phyloP scores from a whole-genome alignment of 1,139 yeast species.

The Kurtzmaniella quercitrusa region DNA sequence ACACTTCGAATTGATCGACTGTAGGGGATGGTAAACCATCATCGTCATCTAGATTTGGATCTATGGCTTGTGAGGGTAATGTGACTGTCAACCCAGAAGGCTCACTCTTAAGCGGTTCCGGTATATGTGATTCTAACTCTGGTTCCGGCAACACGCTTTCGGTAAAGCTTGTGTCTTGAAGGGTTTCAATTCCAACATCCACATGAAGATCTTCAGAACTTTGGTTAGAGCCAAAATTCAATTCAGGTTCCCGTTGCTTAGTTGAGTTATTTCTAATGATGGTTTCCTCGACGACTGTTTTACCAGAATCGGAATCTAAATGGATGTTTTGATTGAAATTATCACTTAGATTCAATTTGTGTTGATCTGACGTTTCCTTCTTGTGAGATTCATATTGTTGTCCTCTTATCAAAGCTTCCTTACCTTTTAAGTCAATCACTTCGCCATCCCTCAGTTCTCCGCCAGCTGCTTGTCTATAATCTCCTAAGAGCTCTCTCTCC shows the following conservation, averaged over 20 bases:
- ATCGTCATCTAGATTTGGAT: background rate
- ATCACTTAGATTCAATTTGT: background rate
- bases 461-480: conserved; percentile 3
- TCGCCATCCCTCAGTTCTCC: conserved; percentile 2
- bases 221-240: too few species aligned
- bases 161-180: too few species aligned
- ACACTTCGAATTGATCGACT: background rate
- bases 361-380: too few species aligned
- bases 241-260: too few species aligned
- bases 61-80: background rate
- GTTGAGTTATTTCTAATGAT: too few species aligned
- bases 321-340: background rate
- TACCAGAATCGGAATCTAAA: too few species aligned
- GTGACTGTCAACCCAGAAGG: background rate
- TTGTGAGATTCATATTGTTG: background rate
- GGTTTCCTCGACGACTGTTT: too few species aligned
- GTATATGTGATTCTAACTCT: background rate
- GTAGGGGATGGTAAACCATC: background rate
- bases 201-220: too few species aligned
- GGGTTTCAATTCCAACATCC: too few species aligned
- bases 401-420: too few species aligned
- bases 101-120: background rate
- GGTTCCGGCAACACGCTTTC: too few species aligned
- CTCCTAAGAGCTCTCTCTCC: conserved; percentile 23
- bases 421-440: too few species aligned